Base-by-base conservation (phyloP, 2,329 filamentous ascomycete species). In the Periglandula ipomoeae region DNA sequence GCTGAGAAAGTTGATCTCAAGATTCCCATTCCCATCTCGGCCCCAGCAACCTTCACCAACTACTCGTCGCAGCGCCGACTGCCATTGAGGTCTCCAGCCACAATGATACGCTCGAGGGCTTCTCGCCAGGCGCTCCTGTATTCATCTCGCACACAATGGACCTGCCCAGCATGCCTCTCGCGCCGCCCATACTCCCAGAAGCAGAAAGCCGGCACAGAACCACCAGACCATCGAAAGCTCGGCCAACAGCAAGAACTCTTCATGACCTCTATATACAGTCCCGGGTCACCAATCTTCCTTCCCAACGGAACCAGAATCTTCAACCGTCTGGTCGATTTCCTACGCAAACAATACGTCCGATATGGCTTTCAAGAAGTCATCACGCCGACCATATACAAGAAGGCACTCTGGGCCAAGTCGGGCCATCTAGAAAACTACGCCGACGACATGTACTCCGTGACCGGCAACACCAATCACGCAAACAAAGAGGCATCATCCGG, bases 281-380 rank as follows among this genome's bases (percentile, higher is more conserved):
- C 89, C 3, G 89, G 89, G 1, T 93, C 88, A 15, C 88, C 89
- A 3, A 81, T 95, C 10, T 88, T 95, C 59, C 76, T 90, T 5
- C 89, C 89, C 20, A 84, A 88, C 61, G 89, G 89, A 55, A 77
- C 89, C 0, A 81, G 82, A 50, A 79, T 95, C 57, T 89, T 95
- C 71, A 90, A 93, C 62, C 85, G 87, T 48, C 79, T 95, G 20
- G 80, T 89, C 51, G 76, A 84, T 39, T 95, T 93, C 61, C 74
- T 95, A 49, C 85, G 89, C 54, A 82, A 83, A 51, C 88, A 95
- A 62, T 95, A 95, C 61, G 79, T 84, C 23, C 79, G 82, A 54
- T 93, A 91, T 66, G 89, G 89, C 51, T 94, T 91, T 63, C 78
- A 89, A 56, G 89, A 95, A 64, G 89, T 95, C 55, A 82, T 95